Evolutionary conservation across 2,329 filamentous ascomycete species (phyloP), one percentile per base, ranked within the genome.

Genomic region (Diaporthe citri): DNA sequence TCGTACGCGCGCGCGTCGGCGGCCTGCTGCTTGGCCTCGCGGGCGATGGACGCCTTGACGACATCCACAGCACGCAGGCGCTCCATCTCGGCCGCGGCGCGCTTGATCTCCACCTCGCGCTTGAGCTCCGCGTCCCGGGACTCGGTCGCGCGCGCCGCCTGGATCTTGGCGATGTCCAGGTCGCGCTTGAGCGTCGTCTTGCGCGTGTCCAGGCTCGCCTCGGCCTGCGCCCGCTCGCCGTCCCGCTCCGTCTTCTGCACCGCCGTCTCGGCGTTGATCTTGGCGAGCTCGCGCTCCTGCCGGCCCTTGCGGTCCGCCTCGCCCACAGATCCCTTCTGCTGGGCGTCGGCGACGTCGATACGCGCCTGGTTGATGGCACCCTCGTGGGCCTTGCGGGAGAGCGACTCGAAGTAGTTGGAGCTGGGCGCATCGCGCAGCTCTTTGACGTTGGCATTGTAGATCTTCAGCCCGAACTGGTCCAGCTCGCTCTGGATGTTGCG

Each of bases 201-300:
- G 78, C 91, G 89, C 25, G 93, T 94, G 51, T 91, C 90, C 71
- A 97, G 90, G 72, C 92, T 91, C 15, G 94, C 93, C 81, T 97
- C 94, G 57, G 95, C 95, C 62, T 90, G 85, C 3, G 94, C 93
- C 76, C 95, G 94, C 85, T 97, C 94, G 60, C 93, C 92, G 81
- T 96, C 95, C 67, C 94, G 92, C 57, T 72, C 71, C 20, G 71
- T 72, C 57, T 72, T 72, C 71, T 94, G 90, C 1, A 97, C 94
- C 1, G 94, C 94, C 1, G 95, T 97, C 79, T 95, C 92, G 78
- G 95, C 94, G 82, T 96, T 91, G 85, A 97, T 97, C 86, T 95
- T 96, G 79, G 94, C 94, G 56, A 97, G 94, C 80, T 96, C 93
- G 72, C 95, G 94, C 82, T 97, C 95, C 77, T 95, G 93, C 80